A percentile compares a stretch with the other conserved stretches of the same genome.
phyloP scores from a whole-genome alignment of 31 red algal genomes.

The Odonthalia washingtoniensis region DNA sequence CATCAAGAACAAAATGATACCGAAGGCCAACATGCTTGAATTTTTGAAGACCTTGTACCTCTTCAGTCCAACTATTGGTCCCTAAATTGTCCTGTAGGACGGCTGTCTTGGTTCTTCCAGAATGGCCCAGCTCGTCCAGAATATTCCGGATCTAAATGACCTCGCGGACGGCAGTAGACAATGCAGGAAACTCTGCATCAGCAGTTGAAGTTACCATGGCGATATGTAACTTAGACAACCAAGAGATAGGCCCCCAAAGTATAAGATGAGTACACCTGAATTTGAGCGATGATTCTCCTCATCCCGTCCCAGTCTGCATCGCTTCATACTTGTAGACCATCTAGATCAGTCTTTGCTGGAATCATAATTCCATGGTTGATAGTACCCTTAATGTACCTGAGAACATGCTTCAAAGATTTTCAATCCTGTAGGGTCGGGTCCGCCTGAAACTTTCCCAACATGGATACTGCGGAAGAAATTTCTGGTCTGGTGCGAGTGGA shows the following conservation, averaged over 20 bases:
- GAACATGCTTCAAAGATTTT: conserved; percentile 27
- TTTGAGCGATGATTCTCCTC: conserved; percentile 7
- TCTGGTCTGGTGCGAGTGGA: conserved; percentile 9
- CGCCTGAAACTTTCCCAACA: background rate
- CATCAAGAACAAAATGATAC: conserved; percentile 39
- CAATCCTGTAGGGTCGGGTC: background rate
- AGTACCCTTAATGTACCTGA: conserved; percentile 45
- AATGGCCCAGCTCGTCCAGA: background rate
- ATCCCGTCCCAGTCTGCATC: conserved; percentile 23
- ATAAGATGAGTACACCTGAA: background rate
- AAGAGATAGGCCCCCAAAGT: background rate
- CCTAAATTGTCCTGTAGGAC: conserved; percentile 47
- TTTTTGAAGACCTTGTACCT: conserved; percentile 8
- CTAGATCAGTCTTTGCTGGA: background rate
- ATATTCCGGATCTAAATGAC: conserved; percentile 1
- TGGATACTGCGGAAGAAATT: conserved; percentile 37
- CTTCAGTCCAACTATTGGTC: conserved; percentile 26
- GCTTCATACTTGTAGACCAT: background rate
- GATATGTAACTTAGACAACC: background rate
- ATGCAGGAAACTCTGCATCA: conserved; percentile 41
- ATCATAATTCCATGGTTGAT: background rate
- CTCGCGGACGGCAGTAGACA: background rate
- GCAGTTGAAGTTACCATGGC: conserved; percentile 13
- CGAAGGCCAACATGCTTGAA: conserved; percentile 47
- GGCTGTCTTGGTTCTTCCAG: background rate